Conservation (phyloP, 345 rosid genomes). For the Adansonia digitata region DNA sequence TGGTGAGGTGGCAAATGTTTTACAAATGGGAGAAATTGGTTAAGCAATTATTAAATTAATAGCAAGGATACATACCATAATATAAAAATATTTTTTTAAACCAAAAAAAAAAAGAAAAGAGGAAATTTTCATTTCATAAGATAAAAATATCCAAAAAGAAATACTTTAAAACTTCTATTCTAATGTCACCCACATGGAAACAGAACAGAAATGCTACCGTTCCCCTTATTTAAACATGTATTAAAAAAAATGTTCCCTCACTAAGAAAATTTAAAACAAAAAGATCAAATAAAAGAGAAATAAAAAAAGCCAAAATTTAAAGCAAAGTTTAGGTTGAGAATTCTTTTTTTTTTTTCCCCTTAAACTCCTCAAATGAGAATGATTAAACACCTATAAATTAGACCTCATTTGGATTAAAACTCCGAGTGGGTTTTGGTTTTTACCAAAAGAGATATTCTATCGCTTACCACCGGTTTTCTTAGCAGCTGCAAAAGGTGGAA, state of each 20-base stretch:
- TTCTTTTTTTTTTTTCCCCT: neutral
- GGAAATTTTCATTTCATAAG: neutral
- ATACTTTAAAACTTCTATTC: neutral
- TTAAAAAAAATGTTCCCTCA: neutral
- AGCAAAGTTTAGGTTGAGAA: neutral
- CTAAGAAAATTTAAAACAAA: neutral
- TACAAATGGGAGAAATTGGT: too few relatives aligned
- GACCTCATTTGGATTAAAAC: slow-evolving; percentile 15
- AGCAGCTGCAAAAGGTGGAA: slow-evolving; percentile 33
- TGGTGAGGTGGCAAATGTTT: too few relatives aligned
- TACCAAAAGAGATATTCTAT: slow-evolving; percentile 28
- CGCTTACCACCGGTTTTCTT: slow-evolving; percentile 58
- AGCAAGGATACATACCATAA: too few relatives aligned
- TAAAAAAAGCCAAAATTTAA: neutral
- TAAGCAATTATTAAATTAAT: too few relatives aligned
- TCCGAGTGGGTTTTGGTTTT: slow-evolving; percentile 2
- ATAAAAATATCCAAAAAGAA: neutral
- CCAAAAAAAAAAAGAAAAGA: too few relatives aligned
- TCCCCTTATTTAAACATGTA: neutral
- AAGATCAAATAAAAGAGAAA: neutral
- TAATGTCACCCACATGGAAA: neutral
- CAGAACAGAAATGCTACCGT: neutral
- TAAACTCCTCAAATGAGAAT: neutral
- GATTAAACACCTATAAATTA: slow-evolving; percentile 13
- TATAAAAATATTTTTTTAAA: too few relatives aligned